Base-by-base conservation (phyloP, 1,284 basidiomycete species). In the Phellopilus nigrolimitatus region DNA sequence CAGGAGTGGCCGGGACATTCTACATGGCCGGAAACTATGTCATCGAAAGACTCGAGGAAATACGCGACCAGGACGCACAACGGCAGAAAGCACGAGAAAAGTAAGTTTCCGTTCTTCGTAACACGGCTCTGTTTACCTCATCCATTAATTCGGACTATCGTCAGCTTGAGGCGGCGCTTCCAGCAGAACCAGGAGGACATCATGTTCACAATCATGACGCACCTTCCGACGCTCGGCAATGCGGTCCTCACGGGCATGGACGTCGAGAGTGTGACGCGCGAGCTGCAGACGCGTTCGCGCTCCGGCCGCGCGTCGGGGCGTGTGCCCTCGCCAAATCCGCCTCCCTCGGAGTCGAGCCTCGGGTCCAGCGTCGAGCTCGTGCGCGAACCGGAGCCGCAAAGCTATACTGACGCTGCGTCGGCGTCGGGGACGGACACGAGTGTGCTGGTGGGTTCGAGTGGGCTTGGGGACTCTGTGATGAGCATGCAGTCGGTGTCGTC, bases 151-250 rank as follows among this genome's bases (percentile, higher is more conserved):
- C 31, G 7, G 24, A 49, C 37, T 13, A 13, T 19, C 10, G 8
- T 2, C 50, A 93, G 90, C 60, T 71, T 95, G 22, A 76, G 82
- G 45, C 73, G 83, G 43, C 74, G 93, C 36, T 95, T 94, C 65
- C 72, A 79, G 37, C 83, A 91, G 61, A 92, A 88, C 47, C 86
- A 90, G 59, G 83, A 92, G 56, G 88, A 95, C 64, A 79, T 82
- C 41, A 80, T 82, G 9, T 95, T 85, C 63, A 94, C 89, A 1
- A 73, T 91, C 34, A 80, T 91, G 64, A 84, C 88, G 0, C 77
- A 93, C 28, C 69, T 95, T 7, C 88, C 90, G 0, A 86, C 87
- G 0, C 75, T 95, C 8, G 79, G 83, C 1, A 72, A 80, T 13
- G 82, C 88, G 58, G 76, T 95, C 10, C 69, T 91, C 13, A 69